These are phyloP conservation scores for Hortaea werneckii DNA, from an alignment of 2,329 filamentous ascomycete genomes.

Conservation along the genomic window DNA sequence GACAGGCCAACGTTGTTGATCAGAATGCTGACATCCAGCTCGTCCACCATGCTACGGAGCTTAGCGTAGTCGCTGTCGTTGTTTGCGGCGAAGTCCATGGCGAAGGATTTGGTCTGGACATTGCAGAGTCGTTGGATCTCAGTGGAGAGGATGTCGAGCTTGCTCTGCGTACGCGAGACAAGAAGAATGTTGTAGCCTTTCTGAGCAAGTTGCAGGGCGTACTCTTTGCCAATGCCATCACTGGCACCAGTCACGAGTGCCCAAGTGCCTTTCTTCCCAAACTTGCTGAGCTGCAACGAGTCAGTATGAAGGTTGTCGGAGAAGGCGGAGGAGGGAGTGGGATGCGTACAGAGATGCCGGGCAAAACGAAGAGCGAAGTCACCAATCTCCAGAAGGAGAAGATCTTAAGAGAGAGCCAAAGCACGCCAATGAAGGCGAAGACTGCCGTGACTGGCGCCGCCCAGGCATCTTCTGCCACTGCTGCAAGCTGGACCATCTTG, in stretches of 20 bases:
- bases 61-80: slow-evolving; percentile 68
- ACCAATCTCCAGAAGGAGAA: slow-evolving; percentile 39
- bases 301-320: background rate
- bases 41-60: slow-evolving; percentile 57
- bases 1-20: slow-evolving; percentile 96
- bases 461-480: slow-evolving; percentile 17
- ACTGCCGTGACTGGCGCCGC: slow-evolving; percentile 23
- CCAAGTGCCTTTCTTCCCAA: slow-evolving; percentile 87
- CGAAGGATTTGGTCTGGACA: slow-evolving; percentile 64
- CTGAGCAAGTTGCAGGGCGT: slow-evolving; percentile 74
- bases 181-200: slow-evolving; percentile 94
- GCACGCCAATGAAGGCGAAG: slow-evolving; percentile 28
- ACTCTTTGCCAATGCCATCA: slow-evolving; percentile 95
- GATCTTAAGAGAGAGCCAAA: slow-evolving; percentile 30
- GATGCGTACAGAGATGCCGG: slow-evolving; percentile 35
- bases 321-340: background rate
- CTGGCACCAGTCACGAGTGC: slow-evolving; percentile 90
- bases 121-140: slow-evolving; percentile 65
- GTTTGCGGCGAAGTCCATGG: slow-evolving; percentile 86
- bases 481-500: slow-evolving; percentile 6
- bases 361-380: slow-evolving; percentile 39
- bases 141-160: slow-evolving; percentile 65
- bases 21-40: slow-evolving; percentile 65
- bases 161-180: slow-evolving; percentile 88
- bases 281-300: slow-evolving; percentile 64